Evolutionary conservation across 2,329 filamentous ascomycete genomes (phyloP).

Genomic region (Pyrenophora tritici-repentis): DNA sequence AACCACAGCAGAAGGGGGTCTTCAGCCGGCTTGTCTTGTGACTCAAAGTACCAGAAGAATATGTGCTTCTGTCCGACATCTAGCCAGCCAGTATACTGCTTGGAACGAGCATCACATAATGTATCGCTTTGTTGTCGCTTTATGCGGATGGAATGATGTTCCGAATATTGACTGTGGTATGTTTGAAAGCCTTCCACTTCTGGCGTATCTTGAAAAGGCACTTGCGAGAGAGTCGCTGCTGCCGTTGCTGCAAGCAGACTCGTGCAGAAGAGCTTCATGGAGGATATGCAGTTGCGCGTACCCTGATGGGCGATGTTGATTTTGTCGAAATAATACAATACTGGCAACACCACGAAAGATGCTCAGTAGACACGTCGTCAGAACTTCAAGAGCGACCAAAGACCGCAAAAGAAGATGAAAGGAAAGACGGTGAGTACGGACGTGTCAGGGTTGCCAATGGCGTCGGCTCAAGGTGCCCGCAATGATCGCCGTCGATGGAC

Average conservation of each 20-base stretch:
- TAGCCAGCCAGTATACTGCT: constrained; percentile 46
- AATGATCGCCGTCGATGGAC: constrained; percentile 1
- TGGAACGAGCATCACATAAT: constrained; percentile 43
- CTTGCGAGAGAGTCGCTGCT: constrained; percentile 27
- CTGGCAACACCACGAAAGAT: neutral
- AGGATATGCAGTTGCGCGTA: neutral
- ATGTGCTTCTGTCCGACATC: constrained; percentile 50
- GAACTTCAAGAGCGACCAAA: neutral
- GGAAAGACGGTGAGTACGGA: neutral
- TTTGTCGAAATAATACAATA: neutral
- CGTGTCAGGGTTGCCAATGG: neutral
- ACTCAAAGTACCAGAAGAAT: constrained; percentile 55
- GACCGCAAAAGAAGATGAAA: neutral
- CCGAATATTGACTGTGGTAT: constrained; percentile 40
- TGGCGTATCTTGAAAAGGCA: constrained; percentile 36
- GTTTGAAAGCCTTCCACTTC: constrained; percentile 37
- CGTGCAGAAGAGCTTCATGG: constrained; percentile 24
- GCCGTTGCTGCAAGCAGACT: constrained; percentile 14
- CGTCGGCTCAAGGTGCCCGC: constrained; percentile 11
- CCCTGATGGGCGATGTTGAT: constrained; percentile 1
- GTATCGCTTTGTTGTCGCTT: constrained; percentile 41
- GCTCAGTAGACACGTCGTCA: neutral
- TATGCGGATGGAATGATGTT: constrained; percentile 42
- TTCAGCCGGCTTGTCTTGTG: constrained; percentile 43
- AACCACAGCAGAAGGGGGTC: constrained; percentile 50